Evolutionary conservation across 441 rosid species (phyloP).

Genomic region (Adansonia gregorii): DNA sequence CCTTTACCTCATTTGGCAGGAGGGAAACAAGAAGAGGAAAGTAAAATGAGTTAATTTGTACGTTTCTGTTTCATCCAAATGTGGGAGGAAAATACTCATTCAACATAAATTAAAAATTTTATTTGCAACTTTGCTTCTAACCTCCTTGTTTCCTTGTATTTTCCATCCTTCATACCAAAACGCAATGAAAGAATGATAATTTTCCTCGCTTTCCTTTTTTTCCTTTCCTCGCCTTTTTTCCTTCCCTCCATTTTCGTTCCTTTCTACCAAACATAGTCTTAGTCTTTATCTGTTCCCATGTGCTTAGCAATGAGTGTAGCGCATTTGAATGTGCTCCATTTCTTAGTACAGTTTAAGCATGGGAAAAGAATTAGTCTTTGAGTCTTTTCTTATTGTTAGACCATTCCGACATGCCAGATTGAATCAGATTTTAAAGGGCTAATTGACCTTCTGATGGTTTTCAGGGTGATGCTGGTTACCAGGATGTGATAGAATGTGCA

Average conservation of each 20-base stretch:
- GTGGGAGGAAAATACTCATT: background rate
- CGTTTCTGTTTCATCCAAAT: background rate
- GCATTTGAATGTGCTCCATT: background rate
- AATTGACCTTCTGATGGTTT: conserved; percentile 29
- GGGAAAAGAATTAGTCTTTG: background rate
- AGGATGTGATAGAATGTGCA: conserved; percentile 81
- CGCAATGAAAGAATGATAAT: background rate
- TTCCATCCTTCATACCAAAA: background rate
- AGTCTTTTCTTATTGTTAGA: background rate
- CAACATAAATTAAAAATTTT: background rate
- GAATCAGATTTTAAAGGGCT: conserved; percentile 27
- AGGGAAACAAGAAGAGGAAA: background rate
- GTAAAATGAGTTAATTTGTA: background rate
- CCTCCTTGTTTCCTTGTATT: background rate
- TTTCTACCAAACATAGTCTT: background rate
- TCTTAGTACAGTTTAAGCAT: background rate
- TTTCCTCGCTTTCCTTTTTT: background rate
- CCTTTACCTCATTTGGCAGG: background rate
- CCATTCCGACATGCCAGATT: background rate
- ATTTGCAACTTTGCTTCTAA: background rate
- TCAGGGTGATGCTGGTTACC: conserved; percentile 96
- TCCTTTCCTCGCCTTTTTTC: background rate
- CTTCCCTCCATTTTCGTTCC: conserved; percentile 4
- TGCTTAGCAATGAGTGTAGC: conserved; percentile 1
- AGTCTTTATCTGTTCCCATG: background rate